Conservation (phyloP, 1,139 yeast genomes). For the Geotrichum restrictum region DNA sequence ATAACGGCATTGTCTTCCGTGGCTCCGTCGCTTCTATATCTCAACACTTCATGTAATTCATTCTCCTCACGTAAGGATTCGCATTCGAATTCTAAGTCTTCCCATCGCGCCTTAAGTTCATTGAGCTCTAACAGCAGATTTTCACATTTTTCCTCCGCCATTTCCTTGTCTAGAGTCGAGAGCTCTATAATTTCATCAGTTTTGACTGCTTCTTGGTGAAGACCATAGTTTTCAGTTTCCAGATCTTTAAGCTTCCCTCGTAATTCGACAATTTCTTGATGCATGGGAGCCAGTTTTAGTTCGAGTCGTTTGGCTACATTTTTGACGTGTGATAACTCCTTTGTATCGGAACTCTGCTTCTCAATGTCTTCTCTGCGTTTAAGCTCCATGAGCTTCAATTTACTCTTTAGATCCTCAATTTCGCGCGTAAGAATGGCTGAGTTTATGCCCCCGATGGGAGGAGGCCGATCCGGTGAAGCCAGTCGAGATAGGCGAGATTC, state of each 20-base stretch:
- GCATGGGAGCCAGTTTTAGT: constrained; percentile 37
- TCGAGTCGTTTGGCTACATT: constrained; percentile 42
- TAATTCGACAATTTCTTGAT: constrained; percentile 37
- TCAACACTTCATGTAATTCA: constrained; percentile 40
- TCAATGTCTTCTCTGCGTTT: constrained; percentile 35
- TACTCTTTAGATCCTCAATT: constrained; percentile 33
- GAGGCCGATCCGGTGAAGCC: constrained; percentile 13
- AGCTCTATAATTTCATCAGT: constrained; percentile 50
- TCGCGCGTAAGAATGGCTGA: constrained; percentile 25
- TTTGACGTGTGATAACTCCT: constrained; percentile 37
- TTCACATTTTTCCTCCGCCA: constrained; percentile 45
- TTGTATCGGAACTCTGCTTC: constrained; percentile 30
- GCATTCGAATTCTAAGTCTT: constrained; percentile 43
- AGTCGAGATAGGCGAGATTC: constrained; percentile 15
- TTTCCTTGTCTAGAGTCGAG: constrained; percentile 52
- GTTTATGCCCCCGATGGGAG: neutral
- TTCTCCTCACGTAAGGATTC: constrained; percentile 48
- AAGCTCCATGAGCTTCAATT: constrained; percentile 33
- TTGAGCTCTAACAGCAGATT: constrained; percentile 37
- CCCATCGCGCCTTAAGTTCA: constrained; percentile 41
- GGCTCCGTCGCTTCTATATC: constrained; percentile 23
- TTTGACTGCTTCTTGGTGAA: constrained; percentile 37
- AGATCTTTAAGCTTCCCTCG: constrained; percentile 27
- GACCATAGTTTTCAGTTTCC: constrained; percentile 36
- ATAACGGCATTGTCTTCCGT: constrained; percentile 22